These are phyloP conservation scores for Penicillium fuscoglaucum DNA, from an alignment of 2,329 filamentous ascomycete genomes.

Conservation along the genomic window DNA sequence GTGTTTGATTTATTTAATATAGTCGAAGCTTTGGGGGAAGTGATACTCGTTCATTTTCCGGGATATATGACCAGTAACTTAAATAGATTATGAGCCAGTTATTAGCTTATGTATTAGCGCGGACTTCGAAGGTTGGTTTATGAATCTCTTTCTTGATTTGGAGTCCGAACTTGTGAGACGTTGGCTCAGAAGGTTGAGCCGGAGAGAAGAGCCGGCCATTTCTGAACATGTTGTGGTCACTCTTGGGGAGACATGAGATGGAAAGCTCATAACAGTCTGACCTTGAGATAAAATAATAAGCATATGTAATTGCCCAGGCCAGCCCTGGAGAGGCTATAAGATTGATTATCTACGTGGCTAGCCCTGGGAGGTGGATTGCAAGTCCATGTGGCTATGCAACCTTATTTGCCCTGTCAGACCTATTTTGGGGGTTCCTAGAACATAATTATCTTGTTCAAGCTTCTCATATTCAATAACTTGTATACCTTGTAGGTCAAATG, in stretches of 20 bases:
- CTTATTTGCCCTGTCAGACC: neutral
- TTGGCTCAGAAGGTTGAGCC: neutral
- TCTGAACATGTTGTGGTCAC: neutral
- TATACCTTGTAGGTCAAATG: too few species aligned
- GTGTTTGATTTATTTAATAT: neutral
- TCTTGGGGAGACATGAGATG: neutral
- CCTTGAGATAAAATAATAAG: neutral
- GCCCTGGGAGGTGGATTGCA: neutral
- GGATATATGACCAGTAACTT: neutral
- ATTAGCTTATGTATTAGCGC: too few species aligned
- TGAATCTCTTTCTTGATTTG: neutral
- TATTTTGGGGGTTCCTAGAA: neutral
- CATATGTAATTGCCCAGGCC: neutral
- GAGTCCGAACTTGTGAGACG: neutral
- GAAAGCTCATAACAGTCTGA: neutral
- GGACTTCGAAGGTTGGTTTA: neutral
- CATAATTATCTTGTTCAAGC: neutral
- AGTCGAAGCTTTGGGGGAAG: neutral
- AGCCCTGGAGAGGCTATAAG: neutral
- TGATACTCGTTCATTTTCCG: neutral
- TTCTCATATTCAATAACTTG: neutral
- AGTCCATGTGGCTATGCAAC: constrained; percentile 8
- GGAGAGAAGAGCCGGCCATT: neutral
- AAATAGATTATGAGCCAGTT: too few species aligned
- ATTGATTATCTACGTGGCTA: neutral